A percentile compares a stretch with the other conserved stretches of the same genome.
Evolutionary conservation across 2,329 filamentous ascomycete genomes (phyloP).

Genomic region (Alternaria novae-zelandiae): DNA sequence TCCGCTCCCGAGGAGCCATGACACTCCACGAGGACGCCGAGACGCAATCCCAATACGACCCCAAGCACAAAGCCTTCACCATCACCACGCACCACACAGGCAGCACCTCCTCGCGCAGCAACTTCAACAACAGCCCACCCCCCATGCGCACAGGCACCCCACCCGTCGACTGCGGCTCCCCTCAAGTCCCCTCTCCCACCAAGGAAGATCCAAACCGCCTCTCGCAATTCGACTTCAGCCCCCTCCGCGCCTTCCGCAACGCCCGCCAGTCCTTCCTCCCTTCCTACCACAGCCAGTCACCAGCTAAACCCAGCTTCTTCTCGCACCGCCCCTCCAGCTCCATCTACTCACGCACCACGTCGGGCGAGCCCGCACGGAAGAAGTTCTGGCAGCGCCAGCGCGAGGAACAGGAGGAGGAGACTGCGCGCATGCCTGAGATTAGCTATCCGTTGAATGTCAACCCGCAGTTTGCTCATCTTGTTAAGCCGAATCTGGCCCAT

Average conservation of each 20-base stretch:
- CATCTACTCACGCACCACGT: conserved; percentile 44
- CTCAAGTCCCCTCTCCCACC: conserved; percentile 19
- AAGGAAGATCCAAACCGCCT: conserved; percentile 35
- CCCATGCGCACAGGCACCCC: conserved; percentile 36
- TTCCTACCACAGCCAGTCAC: conserved; percentile 53
- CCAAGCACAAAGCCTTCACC: conserved; percentile 46
- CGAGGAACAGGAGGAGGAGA: conserved; percentile 47
- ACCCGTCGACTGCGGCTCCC: conserved; percentile 42
- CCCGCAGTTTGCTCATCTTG: conserved; percentile 60
- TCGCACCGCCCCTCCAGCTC: conserved; percentile 38
- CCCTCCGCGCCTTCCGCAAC: conserved; percentile 47
- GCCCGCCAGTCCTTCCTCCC: conserved; percentile 54
- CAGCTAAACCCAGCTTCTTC: conserved; percentile 32
- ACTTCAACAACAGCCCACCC: conserved; percentile 28
- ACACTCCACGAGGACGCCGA: conserved; percentile 37
- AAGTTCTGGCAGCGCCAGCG: conserved; percentile 41
- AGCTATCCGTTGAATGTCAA: conserved; percentile 62
- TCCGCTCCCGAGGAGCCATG: conserved; percentile 79
- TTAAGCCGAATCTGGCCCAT: conserved; percentile 63
- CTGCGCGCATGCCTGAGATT: conserved; percentile 60
- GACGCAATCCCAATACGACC: conserved; percentile 31
- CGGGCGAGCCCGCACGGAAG: conserved; percentile 34
- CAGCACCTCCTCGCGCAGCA: conserved; percentile 32
- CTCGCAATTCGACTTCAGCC: conserved; percentile 40
- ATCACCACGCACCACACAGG: conserved; percentile 47